Base-by-base conservation (phyloP, 2,329 filamentous ascomycete species). In the Chaetomium strumarium region DNA sequence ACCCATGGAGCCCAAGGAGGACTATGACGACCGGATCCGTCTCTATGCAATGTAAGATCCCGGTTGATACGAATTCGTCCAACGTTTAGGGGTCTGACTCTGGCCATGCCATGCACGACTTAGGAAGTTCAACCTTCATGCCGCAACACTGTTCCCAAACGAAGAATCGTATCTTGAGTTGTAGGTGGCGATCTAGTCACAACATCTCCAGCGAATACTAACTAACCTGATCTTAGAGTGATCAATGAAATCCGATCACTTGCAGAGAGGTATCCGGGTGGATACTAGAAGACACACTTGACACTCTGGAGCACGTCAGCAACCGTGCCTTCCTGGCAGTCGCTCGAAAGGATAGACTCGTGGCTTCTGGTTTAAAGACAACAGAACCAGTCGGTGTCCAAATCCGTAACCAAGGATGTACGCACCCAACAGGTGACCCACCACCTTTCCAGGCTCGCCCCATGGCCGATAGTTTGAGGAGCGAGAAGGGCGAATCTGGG, bases 81-180 rank as follows among this genome's bases (percentile, higher is more conserved):
- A n/a, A n/a, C n/a, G 7, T 37, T 14, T 14, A 10, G 4, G 5
- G 9, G 14, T 34, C 5, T 16, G 12, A 40, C 10, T 40, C 38
- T 40, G 17, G 20, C 8, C 10, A 3, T 19, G 20, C 8, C 10
- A 3, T 19, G 8, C 19, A 2, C 9, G n/a, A 11, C 4, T 8
- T 17, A 47, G 45, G 45, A 30, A 24, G 14, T 47, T 47, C n/a
- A 47, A 47, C 45, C 24, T 47, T 20, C 45, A 47, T n/a, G 45
- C 36, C 13, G 45, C 45, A 2, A 40, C 45, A 5, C 24, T 47
- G 9, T 47, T 47, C 8, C 45, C 45, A 1, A 5, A 33, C 1
- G 11, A 47, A 1, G 10, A 31, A 10, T 5, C 16, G 5, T 47
- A 31, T n/a, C 34, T 47, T 19, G 36, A 31, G 2, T 14, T 39